Conservation (phyloP, 73 alveolate genomes). For the Blepharisma stoltei region DNA sequence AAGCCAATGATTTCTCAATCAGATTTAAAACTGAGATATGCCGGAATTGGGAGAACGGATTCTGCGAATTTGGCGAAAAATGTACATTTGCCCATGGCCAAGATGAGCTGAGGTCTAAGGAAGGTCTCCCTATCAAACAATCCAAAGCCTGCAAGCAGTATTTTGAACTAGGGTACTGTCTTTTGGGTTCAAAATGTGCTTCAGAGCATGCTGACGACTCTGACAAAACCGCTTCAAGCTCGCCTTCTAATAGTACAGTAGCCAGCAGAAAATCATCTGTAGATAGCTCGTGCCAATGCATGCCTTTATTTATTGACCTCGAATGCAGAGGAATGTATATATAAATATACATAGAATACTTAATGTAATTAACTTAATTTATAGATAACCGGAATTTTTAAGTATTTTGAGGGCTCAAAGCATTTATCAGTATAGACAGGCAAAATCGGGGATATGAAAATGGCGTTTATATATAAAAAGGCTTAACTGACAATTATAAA, state of each 20-base stretch:
- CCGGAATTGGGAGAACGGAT: conserved; percentile 70
- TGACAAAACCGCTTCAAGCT: too few species aligned
- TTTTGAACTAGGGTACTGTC: conserved; percentile 24
- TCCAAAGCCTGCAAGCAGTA: background rate
- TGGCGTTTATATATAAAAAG: too few species aligned
- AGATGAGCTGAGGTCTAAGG: conserved; percentile 52
- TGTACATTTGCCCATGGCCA: conserved; percentile 91
- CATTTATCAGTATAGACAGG: too few species aligned
- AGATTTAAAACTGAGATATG: conserved; percentile 81
- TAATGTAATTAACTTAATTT: too few species aligned
- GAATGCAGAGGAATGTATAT: background rate
- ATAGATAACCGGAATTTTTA: too few species aligned
- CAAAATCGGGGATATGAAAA: too few species aligned
- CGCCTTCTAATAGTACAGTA: background rate
- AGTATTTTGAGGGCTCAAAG: too few species aligned
- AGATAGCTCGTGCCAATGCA: background rate
- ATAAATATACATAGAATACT: too few species aligned
- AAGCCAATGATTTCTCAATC: too few species aligned
- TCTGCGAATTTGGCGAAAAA: conserved; percentile 76
- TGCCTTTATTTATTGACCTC: conserved; percentile 17
- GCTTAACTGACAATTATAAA: too few species aligned
- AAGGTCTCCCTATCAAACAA: background rate
- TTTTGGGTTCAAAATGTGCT: background rate
- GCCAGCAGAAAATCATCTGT: background rate
- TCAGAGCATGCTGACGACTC: conserved; percentile 1